Evolutionary conservation across 148 eudicot species (phyloP), one percentile per base, ranked within the genome.

Genomic region (Chenopodium album): DNA sequence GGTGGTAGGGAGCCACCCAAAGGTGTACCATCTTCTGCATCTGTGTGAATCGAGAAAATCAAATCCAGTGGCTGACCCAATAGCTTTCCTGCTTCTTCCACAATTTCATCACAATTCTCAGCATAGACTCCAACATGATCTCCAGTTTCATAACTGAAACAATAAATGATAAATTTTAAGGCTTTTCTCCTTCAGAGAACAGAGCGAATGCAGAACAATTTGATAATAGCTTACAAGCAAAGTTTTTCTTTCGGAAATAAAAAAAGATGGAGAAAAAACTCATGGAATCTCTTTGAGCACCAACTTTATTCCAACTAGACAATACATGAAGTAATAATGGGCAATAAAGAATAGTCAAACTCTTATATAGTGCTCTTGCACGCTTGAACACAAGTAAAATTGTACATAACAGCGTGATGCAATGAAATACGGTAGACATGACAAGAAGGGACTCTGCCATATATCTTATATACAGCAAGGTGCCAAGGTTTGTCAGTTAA

Each of bases 121-220:
- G 92, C 90, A 79, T 82, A 94, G 77, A 94, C 97, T 82, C 98
- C 97, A 60, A 91, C 90, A 87, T 94, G 98, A 79, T 94, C 98
- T 60, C 98, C 98, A 75, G 97, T 92, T 84, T 91, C 98, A 87
- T 94, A 94, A 78, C 98, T 94, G 91, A 84, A 26, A 85, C 34
- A 85, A 60, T 32, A 70, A 70, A 62, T 22, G 71, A 63, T 14
- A 73, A 74, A 34, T 11, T 66, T 63, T 56, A 20, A 41, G 69
- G 9, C 22, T n/a, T 44, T 16, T 44, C 13, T 8, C 20, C 17
- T 8, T 6, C 9, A 17, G 41, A 3, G 44, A 63, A 50, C 44
- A 41, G 0, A 6, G 0, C 44, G 44, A 41, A 41, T 41, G 8
- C 44, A 41, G 44, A 41, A 41, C 44, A 41, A 41, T 41, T 41